Base-by-base conservation (phyloP, 371 early-diverging fungal genomes). In the Rhizomucor pusillus region DNA sequence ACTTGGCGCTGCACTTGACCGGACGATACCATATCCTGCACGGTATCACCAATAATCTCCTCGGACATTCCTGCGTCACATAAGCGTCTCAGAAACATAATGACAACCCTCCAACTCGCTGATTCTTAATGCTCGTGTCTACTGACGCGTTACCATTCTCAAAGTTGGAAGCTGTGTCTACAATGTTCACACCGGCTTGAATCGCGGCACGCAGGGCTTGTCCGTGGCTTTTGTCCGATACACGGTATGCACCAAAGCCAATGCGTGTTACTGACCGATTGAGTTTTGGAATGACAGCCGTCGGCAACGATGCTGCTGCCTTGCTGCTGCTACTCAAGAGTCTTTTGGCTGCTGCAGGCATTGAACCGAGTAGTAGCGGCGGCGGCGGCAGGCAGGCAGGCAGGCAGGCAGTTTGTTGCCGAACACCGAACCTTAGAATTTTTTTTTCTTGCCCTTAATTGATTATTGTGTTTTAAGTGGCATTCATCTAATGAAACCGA, bases 141-240 rank as follows among this genome's bases (percentile, higher is more conserved):
- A 24, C 1, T 5, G 37, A 10, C 14, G 37, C 40, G 43, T 44
- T 69, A 78, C 90, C 91, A 46, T 73, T 66, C 60, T 83, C 86
- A 76, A 91, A 91, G 61, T 90, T 88, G 34, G 78, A 64, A 51
- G 85, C 82, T 5, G 89, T 88, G 59, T 91, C 91, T 35, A 91
- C 78, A 25, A 90, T 78, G 52, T 89, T 88, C 20, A 89, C 72
- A 16, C 90, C 90, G 10, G 67, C 56, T 47, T 70, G 54, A 7
- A 89, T 54, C 5, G 90, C 89, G 20, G 65, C 46, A 5, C 61
- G 51, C 2, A 91, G 53, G 1, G 90, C 89, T n/a, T 64, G 57
- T 0, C 54, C 69, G 53, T 86, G 85, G 3, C 34, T 45, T 1
- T 59, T 54, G 12, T 62, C 43, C 16, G 73, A 74, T 18, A 71